These are phyloP conservation scores for Ottelia alismoides DNA, from an alignment of 106 monocot species.

Conservation along the genomic window DNA sequence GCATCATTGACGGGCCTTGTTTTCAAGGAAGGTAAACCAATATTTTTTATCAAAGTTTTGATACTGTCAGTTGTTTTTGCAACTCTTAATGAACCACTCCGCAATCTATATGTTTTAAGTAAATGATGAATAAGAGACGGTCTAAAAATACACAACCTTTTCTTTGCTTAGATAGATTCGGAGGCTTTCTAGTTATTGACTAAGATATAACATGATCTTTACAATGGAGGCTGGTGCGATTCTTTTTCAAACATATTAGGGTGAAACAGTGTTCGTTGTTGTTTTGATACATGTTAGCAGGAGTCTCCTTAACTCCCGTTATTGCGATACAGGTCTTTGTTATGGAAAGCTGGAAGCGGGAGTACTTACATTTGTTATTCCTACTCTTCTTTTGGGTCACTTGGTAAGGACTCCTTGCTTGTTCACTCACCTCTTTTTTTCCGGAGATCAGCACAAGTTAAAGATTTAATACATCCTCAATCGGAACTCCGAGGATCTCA, in stretches of 20 bases:
- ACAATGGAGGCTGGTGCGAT: background rate
- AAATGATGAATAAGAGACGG: too few relatives aligned
- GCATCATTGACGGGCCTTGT: slow-evolving; percentile 91
- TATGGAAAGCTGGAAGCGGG: slow-evolving; percentile 97
- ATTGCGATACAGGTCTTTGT: slow-evolving; percentile 58
- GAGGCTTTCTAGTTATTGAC: too few relatives aligned
- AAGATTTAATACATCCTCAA: too few relatives aligned
- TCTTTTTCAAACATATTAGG: background rate
- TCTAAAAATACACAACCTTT: too few relatives aligned
- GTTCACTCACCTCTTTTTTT: too few relatives aligned
- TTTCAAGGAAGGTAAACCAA: slow-evolving; percentile 76
- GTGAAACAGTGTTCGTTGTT: background rate
- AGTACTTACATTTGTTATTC: slow-evolving; percentile 75
- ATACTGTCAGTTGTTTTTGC: background rate
- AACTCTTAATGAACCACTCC: too few relatives aligned
- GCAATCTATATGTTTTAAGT: too few relatives aligned
- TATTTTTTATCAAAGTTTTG: background rate
- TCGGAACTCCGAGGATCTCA: too few relatives aligned
- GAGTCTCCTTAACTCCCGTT: too few relatives aligned
- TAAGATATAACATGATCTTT: background rate
- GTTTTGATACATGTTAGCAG: background rate
- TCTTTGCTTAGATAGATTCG: too few relatives aligned
- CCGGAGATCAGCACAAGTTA: too few relatives aligned
- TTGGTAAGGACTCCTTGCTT: too few relatives aligned
- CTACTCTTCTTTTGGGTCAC: slow-evolving; percentile 80